Conservation (phyloP, 2,329 filamentous ascomycete genomes). For the Calonectria ilicicola region DNA sequence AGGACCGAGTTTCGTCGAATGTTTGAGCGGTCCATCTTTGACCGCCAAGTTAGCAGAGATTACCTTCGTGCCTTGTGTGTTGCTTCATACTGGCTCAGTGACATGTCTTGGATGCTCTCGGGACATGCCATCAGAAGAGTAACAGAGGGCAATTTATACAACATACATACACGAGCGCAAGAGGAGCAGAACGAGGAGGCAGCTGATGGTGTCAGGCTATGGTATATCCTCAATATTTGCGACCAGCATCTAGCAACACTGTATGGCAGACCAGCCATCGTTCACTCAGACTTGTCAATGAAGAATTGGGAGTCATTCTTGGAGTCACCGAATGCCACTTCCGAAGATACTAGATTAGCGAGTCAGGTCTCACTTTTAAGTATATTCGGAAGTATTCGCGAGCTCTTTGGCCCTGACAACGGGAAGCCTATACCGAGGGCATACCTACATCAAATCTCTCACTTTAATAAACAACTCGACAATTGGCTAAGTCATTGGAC, state of each 20-base stretch:
- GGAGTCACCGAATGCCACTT: constrained; percentile 59
- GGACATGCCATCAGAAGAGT: constrained; percentile 63
- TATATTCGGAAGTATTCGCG: constrained; percentile 66
- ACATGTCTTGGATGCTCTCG: constrained; percentile 71
- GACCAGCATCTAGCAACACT: constrained; percentile 71
- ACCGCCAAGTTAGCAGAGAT: constrained; percentile 54
- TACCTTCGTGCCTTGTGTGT: constrained; percentile 70
- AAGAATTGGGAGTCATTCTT: constrained; percentile 67
- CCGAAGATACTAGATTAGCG: constrained; percentile 66
- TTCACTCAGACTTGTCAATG: constrained; percentile 68
- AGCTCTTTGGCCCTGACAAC: constrained; percentile 67
- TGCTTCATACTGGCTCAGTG: constrained; percentile 72
- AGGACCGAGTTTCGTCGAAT: constrained; percentile 66
- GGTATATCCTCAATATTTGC: constrained; percentile 70
- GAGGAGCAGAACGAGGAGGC: constrained; percentile 53
- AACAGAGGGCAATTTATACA: constrained; percentile 57
- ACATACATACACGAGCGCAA: constrained; percentile 51
- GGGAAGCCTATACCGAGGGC: constrained; percentile 62
- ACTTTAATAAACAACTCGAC: constrained; percentile 49
- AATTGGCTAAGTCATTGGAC: constrained; percentile 54
- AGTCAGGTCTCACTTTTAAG: constrained; percentile 70
- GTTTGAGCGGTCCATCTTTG: constrained; percentile 58
- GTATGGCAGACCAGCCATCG: constrained; percentile 67
- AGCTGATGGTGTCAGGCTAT: constrained; percentile 65
- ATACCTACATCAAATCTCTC: constrained; percentile 60